Conservation (phyloP, 1,284 basidiomycete species). For the Neonothopanus nambi region DNA sequence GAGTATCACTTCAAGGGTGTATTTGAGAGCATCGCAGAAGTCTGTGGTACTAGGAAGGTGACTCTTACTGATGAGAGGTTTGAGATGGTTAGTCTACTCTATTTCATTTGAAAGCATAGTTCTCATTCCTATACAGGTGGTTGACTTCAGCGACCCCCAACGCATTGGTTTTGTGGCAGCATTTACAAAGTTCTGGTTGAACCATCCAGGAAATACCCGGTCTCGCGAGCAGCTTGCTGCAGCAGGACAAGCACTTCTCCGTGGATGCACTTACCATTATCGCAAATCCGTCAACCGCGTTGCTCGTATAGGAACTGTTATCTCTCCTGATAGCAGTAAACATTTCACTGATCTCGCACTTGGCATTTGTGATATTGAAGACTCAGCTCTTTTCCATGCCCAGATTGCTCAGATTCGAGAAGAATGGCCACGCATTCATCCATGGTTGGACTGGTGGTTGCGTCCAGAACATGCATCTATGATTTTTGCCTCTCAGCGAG, state of each 20-base stretch:
- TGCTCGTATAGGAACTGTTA: slow-evolving; percentile 22
- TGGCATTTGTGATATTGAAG: slow-evolving; percentile 9
- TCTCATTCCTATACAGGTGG: slow-evolving; percentile 19
- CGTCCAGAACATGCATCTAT: slow-evolving; percentile 25
- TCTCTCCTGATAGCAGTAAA: slow-evolving; percentile 16
- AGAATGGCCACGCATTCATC: slow-evolving; percentile 21
- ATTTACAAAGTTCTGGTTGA: slow-evolving; percentile 25
- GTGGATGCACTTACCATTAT: slow-evolving; percentile 32
- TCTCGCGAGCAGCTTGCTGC: slow-evolving; percentile 20
- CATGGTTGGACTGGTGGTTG: slow-evolving; percentile 35
- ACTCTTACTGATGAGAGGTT: slow-evolving; percentile 9
- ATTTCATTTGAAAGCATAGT: too few species aligned
- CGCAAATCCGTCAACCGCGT: slow-evolving; percentile 25
- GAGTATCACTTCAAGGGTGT: slow-evolving; percentile 26
- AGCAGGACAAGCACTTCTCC: slow-evolving; percentile 22
- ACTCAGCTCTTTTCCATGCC: slow-evolving; percentile 10
- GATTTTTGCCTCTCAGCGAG: slow-evolving; percentile 26
- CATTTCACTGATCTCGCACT: slow-evolving; percentile 19
- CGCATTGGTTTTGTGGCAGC: slow-evolving; percentile 28
- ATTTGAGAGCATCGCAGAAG: slow-evolving; percentile 23
- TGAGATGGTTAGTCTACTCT: slow-evolving; percentile 19
- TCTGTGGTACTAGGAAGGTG: slow-evolving; percentile 10
- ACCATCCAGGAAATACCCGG: slow-evolving; percentile 7
- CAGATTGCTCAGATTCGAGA: slow-evolving; percentile 12
- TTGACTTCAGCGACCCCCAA: slow-evolving; percentile 34